A percentile compares a stretch with the other conserved stretches of the same genome.
Evolutionary conservation across 2,329 filamentous ascomycete genomes (phyloP).

Genomic region (Ascochyta viciae-villosae): DNA sequence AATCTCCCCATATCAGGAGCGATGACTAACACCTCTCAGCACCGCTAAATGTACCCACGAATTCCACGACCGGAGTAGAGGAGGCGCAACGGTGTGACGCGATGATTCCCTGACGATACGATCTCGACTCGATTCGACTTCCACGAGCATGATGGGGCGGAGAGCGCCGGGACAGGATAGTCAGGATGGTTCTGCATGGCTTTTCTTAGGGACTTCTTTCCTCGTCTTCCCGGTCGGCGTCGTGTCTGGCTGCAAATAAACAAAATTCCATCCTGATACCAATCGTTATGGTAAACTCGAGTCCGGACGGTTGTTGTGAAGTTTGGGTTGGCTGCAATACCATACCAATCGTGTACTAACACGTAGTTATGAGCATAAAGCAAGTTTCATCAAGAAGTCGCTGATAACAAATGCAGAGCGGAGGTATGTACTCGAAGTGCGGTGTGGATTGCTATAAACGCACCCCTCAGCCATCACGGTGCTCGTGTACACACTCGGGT

Average conservation of each 20-base stretch:
- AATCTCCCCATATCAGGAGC: background rate
- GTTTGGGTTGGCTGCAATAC: background rate
- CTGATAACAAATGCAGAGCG: background rate
- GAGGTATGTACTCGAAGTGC: background rate
- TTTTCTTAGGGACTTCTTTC: conserved; percentile 30
- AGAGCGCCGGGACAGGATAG: conserved; percentile 25
- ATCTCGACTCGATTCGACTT: conserved; percentile 26
- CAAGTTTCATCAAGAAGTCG: background rate
- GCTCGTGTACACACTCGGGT: conserved; percentile 18
- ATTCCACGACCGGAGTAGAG: conserved; percentile 35
- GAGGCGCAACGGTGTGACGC: conserved; percentile 38
- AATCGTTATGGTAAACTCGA: conserved; percentile 11
- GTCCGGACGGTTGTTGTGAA: background rate
- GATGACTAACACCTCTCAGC: conserved; percentile 31
- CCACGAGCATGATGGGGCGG: conserved; percentile 22
- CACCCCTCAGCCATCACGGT: conserved; percentile 10
- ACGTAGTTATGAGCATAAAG: background rate
- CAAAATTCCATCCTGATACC: conserved; percentile 36
- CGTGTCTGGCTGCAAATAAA: conserved; percentile 32
- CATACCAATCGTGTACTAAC: background rate
- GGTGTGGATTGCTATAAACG: background rate
- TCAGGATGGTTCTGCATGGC: conserved; percentile 35
- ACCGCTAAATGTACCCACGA: conserved; percentile 43
- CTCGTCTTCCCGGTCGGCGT: conserved; percentile 20
- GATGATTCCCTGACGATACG: conserved; percentile 40